Percentiles rank a stretch among this genome's conserved stretches.
These are phyloP conservation scores for Globisporangium perplexum DNA, from an alignment of 352 stramenopile species.

Conservation along the genomic window DNA sequence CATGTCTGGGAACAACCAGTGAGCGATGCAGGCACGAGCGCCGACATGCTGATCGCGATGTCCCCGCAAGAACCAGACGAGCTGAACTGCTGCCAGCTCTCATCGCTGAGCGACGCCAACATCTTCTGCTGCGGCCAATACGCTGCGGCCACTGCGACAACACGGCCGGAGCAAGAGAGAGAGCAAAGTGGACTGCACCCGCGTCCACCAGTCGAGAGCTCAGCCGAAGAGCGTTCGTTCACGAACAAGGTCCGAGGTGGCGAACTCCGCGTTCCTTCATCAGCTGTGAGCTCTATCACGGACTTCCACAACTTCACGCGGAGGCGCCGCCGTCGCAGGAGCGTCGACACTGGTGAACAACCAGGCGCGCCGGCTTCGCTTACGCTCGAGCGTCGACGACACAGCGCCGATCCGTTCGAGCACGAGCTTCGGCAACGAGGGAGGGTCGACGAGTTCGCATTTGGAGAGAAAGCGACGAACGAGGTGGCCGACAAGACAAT, in stretches of 20 bases:
- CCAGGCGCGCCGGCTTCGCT: not conserved
- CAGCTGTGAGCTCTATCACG: constrained; percentile 1
- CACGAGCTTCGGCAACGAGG: not conserved
- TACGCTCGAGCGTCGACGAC: not conserved
- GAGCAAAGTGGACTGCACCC: not conserved
- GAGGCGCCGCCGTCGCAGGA: constrained; percentile 5
- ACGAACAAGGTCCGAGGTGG: not conserved
- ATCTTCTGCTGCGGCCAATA: not conserved
- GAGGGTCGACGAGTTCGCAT: not conserved
- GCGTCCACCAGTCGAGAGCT: constrained; percentile 1
- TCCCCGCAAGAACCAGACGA: not conserved
- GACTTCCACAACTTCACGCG: constrained; percentile 11
- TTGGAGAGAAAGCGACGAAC: too few species aligned
- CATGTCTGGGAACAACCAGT: not conserved
- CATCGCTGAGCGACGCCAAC: not conserved
- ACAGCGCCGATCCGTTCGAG: not conserved
- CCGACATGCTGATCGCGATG: not conserved
- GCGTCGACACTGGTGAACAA: not conserved
- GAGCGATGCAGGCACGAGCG: not conserved
- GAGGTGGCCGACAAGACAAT: too few species aligned
- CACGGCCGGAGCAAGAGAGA: not conserved
- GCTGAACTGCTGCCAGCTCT: not conserved
- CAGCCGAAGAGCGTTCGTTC: not conserved
- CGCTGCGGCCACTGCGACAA: not conserved
- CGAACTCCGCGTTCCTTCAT: too few species aligned